Evolutionary conservation across 176 grass and related monocot genomes (phyloP).

Genomic region (Poa pratensis): DNA sequence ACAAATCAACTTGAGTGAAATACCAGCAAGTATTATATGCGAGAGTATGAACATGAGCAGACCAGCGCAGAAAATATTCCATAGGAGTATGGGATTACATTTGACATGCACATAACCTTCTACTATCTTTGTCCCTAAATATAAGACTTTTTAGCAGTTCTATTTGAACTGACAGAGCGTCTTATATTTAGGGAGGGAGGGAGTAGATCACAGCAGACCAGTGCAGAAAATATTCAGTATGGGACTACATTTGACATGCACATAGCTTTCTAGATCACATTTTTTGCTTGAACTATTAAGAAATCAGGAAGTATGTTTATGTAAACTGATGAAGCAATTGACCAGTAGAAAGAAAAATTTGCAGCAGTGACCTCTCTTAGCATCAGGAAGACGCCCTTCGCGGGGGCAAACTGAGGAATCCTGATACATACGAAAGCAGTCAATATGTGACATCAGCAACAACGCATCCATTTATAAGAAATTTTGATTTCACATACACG

Average conservation of each 20-base stretch:
- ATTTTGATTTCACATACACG: slow-evolving; percentile 47
- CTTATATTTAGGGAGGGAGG: no score
- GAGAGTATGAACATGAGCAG: not conserved
- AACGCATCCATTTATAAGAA: slow-evolving; percentile 13
- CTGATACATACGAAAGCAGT: slow-evolving; percentile 55
- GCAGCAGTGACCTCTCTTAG: slow-evolving; percentile 74
- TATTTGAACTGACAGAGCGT: no score
- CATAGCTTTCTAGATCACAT: not conserved
- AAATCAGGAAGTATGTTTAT: not conserved
- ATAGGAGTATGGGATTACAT: not conserved
- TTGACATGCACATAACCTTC: not conserved
- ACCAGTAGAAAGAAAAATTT: not conserved
- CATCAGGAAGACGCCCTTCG: slow-evolving; percentile 90
- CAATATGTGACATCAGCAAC: slow-evolving; percentile 28
- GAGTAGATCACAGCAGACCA: not conserved
- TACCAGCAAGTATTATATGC: not conserved
- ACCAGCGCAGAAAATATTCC: not conserved
- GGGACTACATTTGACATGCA: not conserved
- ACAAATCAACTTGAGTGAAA: slow-evolving; percentile 14
- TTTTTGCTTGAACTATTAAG: not conserved
- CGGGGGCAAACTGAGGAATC: slow-evolving; percentile 89
- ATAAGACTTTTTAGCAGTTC: no score
- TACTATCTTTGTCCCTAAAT: no score
- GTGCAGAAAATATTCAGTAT: not conserved
- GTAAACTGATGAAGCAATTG: not conserved